phyloP scores from a whole-genome alignment of 768 basidiomycete species.

The Leucosporidium scottii region DNA sequence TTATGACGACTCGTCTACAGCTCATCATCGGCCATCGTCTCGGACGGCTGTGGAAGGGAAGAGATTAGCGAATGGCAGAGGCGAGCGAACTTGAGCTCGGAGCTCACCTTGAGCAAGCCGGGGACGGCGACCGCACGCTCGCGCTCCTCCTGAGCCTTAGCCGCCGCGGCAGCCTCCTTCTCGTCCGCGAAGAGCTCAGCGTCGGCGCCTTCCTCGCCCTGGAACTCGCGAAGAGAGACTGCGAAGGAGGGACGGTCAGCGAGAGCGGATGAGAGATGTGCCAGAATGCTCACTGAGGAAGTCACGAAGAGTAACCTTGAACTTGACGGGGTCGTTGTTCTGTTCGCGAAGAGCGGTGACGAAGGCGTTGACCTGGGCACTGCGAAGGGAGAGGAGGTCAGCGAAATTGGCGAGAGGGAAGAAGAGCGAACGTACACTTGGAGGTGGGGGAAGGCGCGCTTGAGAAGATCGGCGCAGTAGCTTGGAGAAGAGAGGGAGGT shows the following conservation, averaged over 20 bases:
- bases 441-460: conserved; percentile 85
- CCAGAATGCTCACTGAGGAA: conserved; percentile 75
- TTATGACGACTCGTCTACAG: too few species aligned
- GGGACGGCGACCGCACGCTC: conserved; percentile 87
- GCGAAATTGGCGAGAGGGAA: conserved; percentile 2
- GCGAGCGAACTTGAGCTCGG: too few species aligned
- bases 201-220: conserved; percentile 63
- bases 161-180: conserved; percentile 76
- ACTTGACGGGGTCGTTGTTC: conserved; percentile 47
- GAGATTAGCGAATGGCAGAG: too few species aligned
- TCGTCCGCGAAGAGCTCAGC: conserved; percentile 88
- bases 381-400: conserved; percentile 10
- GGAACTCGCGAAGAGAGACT: conserved; percentile 92
- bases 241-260: background rate
- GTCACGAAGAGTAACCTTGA: conserved; percentile 84
- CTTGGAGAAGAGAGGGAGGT: background rate
- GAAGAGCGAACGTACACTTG: conserved; percentile 55
- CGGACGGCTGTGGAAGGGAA: too few species aligned
- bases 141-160: conserved; percentile 72
- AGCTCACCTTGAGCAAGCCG: conserved; percentile 83
- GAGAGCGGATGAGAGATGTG: too few species aligned
- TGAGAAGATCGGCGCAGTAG: conserved; percentile 77
- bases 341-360: conserved; percentile 45
- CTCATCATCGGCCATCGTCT: too few species aligned
- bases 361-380: conserved; percentile 44